Evolutionary conservation across 83 land plant genomes (phyloP).

Genomic region (Thuja plicata): DNA sequence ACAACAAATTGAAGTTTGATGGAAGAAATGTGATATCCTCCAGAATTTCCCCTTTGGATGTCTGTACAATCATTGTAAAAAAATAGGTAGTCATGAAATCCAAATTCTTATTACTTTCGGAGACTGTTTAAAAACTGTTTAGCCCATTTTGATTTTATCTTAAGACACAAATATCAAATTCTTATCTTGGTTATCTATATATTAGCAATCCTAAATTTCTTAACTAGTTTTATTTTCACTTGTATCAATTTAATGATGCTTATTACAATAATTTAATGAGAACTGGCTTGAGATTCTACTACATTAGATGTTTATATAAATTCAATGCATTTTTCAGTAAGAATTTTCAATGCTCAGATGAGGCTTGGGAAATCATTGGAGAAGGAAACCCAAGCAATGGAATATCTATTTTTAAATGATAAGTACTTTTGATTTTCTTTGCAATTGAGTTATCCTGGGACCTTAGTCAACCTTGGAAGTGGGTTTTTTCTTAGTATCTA

Average conservation of each 20-base stretch:
- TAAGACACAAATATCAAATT: background rate
- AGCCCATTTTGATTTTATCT: background rate
- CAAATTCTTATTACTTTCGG: background rate
- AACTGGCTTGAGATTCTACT: background rate
- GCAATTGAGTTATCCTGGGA: background rate
- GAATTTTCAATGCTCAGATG: constrained; percentile 27
- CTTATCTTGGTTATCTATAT: too few relatives aligned
- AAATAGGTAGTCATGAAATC: background rate
- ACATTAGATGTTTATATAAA: background rate
- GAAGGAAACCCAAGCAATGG: constrained; percentile 41
- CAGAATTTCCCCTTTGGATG: too few relatives aligned
- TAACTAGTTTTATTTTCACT: constrained; percentile 17
- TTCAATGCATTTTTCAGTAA: background rate
- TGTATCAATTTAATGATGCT: background rate
- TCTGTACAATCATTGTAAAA: too few relatives aligned
- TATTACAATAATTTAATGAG: background rate
- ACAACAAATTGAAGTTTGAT: too few relatives aligned
- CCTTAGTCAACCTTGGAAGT: background rate
- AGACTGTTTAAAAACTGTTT: too few relatives aligned
- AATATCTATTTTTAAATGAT: constrained; percentile 49
- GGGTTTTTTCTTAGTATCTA: too few relatives aligned
- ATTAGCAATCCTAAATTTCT: constrained; percentile 41
- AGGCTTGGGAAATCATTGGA: constrained; percentile 51
- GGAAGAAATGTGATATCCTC: too few relatives aligned
- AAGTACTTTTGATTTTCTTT: background rate